Conservation (phyloP, 805 yeast species). For the Ogataea glucozyma region DNA sequence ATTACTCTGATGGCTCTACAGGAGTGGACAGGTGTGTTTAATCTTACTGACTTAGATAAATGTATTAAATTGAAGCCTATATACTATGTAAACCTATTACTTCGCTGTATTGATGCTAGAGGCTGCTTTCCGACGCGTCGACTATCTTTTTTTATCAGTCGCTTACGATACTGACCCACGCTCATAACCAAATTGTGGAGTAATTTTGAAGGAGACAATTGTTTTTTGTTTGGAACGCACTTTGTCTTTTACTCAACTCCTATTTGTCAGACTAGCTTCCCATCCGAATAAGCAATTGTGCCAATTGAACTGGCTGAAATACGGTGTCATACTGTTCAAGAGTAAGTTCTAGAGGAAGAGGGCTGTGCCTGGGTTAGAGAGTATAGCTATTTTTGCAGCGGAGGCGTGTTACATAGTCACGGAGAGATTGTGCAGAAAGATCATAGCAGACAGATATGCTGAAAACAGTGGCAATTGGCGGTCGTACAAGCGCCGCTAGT, state of each 20-base stretch:
- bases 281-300: background rate
- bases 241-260: constrained; percentile 14
- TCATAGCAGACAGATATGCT: constrained; percentile 3
- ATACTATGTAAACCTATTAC: no score
- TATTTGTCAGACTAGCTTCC: constrained; percentile 10
- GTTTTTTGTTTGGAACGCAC: background rate
- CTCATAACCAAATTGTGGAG: constrained; percentile 2
- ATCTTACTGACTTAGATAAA: no score
- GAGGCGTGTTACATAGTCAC: constrained; percentile 3
- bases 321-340: constrained; percentile 5
- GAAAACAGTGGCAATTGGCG: constrained; percentile 1
- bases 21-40: no score
- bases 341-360: constrained; percentile 9
- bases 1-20: no score
- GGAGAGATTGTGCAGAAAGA: constrained; percentile 8
- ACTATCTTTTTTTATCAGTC: background rate
- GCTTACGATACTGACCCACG: no score
- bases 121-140: background rate
- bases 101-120: no score
- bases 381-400: background rate
- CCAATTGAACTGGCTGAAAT: background rate
- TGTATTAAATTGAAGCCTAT: no score
- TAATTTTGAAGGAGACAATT: background rate
- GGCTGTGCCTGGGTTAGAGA: constrained; percentile 4
- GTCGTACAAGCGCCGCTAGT: no score